Base-by-base conservation (phyloP, 805 yeast species). In the Lipomyces starkeyi region DNA sequence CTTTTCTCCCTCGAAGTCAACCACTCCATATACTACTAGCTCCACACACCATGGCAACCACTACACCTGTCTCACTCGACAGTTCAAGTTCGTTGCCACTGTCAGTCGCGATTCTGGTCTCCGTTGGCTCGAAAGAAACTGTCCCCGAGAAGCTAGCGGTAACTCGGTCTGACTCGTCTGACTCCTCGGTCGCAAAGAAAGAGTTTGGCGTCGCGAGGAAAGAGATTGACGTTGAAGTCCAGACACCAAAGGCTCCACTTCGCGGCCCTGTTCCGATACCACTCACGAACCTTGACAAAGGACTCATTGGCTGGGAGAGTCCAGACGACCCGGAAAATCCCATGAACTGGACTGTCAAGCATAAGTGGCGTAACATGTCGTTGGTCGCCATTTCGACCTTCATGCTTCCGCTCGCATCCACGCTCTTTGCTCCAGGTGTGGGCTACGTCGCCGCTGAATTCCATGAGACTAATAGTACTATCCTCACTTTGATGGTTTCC, bases 401-500 rank as follows among this genome's bases (percentile, higher is more conserved):
- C 29, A 55, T 68, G 54, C 61, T 68, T 5, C 71, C 71, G 49
- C 65, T 68, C 20, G 69, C 64, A n/a, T 68, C 71, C 47, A 68
- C 71, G 13, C 55, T 68, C 14, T 68, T 68, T 35, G 69, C 71
- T 6, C 71, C 71, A 3, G 71, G 71, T 17, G 73, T 73, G 20
- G 61, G 68, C 9, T 52, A 63, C n/a, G 73, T 76, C 43, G 83
- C 87, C 3, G 78, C 84, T 61, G 71, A 68, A 53, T 68, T 68
- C 43, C 62, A 65, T 55, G 67, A 58, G 58, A 65, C 66, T 1
- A 62, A 65, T 40, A 43, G 67, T 17, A 68, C 71, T 13, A 56
- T 82, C 85, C 25, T 83, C 86, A 4, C 84, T 86, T 2, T 79
- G 82, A 62, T 86, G 83, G 79, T 69, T 14, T 64, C 71, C 3